Base-by-base conservation (phyloP, 306 rosid species). In the Corylus heterophylla region DNA sequence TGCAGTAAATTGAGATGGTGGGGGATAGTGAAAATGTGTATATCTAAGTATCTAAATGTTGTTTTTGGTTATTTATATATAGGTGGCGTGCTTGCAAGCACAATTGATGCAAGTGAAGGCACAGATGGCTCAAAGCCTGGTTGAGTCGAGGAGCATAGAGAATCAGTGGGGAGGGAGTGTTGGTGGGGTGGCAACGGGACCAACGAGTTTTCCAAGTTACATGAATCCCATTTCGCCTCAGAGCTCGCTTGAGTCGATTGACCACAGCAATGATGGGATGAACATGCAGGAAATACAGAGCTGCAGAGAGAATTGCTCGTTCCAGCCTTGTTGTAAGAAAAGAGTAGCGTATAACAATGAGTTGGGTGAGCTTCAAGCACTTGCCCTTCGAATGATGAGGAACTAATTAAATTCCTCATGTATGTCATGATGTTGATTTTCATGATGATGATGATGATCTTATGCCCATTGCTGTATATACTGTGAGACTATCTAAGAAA, bases 331-430 rank as follows among this genome's bases (percentile, higher is more conserved):
- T 71, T 74, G 86, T 37, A 94, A 76, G 86, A 90, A 74, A 82
- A 90, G 86, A 78, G 44, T 39, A 39, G 75, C 85, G 42, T 73
- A 68, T 35, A 80, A 78, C 71, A 76, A 22, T 77, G 95, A 92
- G 73, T 81, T 92, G 88, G 95, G 98, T 31, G 99, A 96, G 87
- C 93, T 96, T 79, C 97, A 96, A 76, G 93, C 89, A 66, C 73
- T 96, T 73, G 99, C 99, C 37, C 87, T 93, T 18, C 84, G 98
- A 85, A 96, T 96, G 99, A 96, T 91, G 97, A 93, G 96, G 83
- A 93, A 87, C 74, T 90, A 79, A 71, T 2, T 39, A 39, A 39
- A 39, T 49, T 73, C 69, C 72, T 73, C 79, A 54, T 84, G 35
- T 7, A 42, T 42, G 54, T 67, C 68, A 71, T 69, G 50, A 74